Evolutionary conservation across 2,329 filamentous ascomycete genomes (phyloP).

Genomic region (Basipetospora chlamydospora): DNA sequence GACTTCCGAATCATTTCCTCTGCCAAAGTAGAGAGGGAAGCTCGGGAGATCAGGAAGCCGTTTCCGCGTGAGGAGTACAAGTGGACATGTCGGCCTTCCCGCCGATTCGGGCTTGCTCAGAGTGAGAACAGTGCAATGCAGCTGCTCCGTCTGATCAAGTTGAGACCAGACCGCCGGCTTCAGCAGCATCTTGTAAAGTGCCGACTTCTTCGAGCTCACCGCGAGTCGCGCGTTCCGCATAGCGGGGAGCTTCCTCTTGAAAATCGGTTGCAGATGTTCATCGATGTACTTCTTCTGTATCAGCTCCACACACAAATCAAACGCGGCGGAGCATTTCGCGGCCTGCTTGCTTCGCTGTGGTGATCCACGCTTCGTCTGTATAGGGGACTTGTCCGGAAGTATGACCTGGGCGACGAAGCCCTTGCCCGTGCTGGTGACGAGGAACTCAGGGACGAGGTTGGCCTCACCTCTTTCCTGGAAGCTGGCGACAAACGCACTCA

Average conservation of each 20-base stretch:
- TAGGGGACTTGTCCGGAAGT: constrained; percentile 59
- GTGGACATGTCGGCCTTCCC: constrained; percentile 41
- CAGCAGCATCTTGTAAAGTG: constrained; percentile 59
- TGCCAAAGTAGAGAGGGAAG: constrained; percentile 60
- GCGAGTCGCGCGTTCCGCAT: constrained; percentile 84
- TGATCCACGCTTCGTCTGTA: constrained; percentile 50
- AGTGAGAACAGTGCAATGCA: constrained; percentile 49
- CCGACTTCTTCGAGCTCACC: constrained; percentile 61
- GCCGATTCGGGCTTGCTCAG: constrained; percentile 42
- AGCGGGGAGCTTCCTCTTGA: constrained; percentile 54
- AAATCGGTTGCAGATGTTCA: constrained; percentile 57
- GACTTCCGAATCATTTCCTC: constrained; percentile 44
- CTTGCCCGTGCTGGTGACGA: constrained; percentile 38
- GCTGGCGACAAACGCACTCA: constrained; percentile 60
- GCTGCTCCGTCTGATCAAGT: constrained; percentile 28
- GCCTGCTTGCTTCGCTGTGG: constrained; percentile 54
- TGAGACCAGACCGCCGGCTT: constrained; percentile 64
- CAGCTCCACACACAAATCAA: constrained; percentile 62
- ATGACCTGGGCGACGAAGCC: constrained; percentile 66
- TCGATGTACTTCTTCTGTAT: constrained; percentile 54
- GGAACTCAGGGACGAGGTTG: constrained; percentile 37
- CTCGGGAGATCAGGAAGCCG: constrained; percentile 47
- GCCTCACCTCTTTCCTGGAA: constrained; percentile 25
- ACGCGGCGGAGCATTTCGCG: constrained; percentile 82
- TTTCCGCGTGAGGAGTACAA: constrained; percentile 58